Base-by-base conservation (phyloP, 179 eudicot species). In the Beta macrorhiza region DNA sequence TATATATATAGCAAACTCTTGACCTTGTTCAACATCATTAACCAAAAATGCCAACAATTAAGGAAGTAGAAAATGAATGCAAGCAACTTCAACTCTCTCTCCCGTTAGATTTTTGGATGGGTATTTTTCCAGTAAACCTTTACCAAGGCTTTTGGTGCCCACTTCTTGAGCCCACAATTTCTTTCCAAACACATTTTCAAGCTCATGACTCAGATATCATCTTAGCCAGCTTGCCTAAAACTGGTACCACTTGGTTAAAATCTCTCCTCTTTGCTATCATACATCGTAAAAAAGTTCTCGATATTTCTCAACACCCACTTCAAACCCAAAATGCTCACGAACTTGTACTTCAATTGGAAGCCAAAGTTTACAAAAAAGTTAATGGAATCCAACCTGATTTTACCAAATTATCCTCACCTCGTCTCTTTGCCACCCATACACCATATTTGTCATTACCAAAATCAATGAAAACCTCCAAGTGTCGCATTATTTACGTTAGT, bases 191-290 rank as follows among this genome's bases (percentile, higher is more conserved):
- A 5, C 83, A 86, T 62, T 86, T 74, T 29, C 72, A 70, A 53
- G 86, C 87, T 9, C 67, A 82, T 20, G 84, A 86, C 58, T 42
- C 77, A 7, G 89, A 86, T 72, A 20, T 88, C 47, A 82, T 88
- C 2, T 44, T 88, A 2, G 79, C 81, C 0, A 82, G 82, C 58
- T 80, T 82, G 61, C 87, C 87, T 1, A 86, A 86, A 82, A 75
- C 88, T 7, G 88, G 90, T 61, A 88, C 88, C 3, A 88, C 90
- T 1, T 88, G 90, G 90, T 55, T 86, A 3, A 86, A 89, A 82
- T 88, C 92, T 42, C 78, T 75, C 3, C 52, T 61, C 2, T 57
- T 44, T 47, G 32, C 67, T 8, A 55, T 55, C 0, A n/a, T 55
- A 22, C 55, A 73, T 55, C 20, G 76, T 7, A 73, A 55, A 4